Evolutionary conservation across 2,329 filamentous ascomycete genomes (phyloP).

Genomic region (Curvularia hawaiiensis): DNA sequence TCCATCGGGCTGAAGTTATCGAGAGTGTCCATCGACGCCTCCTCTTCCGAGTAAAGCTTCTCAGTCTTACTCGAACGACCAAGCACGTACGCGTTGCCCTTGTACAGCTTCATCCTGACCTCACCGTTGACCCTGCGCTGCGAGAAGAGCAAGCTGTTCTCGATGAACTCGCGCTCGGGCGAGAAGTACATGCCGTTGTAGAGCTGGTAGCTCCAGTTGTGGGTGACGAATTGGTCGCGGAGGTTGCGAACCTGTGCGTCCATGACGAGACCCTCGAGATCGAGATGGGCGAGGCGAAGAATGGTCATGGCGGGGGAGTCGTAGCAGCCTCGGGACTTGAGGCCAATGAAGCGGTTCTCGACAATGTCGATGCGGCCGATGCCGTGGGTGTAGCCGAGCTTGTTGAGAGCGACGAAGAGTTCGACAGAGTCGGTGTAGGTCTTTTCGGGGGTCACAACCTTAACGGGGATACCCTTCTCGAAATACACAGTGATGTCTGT

Average conservation of each 20-base stretch:
- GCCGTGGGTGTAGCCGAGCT: constrained; percentile 73
- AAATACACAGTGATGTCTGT: constrained; percentile 75
- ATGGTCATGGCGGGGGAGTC: constrained; percentile 58
- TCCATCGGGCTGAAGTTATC: constrained; percentile 70
- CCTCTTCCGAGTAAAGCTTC: constrained; percentile 71
- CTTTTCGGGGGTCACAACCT: constrained; percentile 64
- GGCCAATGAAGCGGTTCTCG: constrained; percentile 78
- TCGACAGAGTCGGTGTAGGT: constrained; percentile 71
- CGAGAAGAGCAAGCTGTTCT: constrained; percentile 58
- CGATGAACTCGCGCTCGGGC: constrained; percentile 72
- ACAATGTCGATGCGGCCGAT: constrained; percentile 84
- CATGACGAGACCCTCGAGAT: constrained; percentile 69
- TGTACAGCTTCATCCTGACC: constrained; percentile 69
- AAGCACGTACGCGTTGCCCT: constrained; percentile 67
- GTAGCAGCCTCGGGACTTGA: constrained; percentile 83
- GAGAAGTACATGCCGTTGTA: constrained; percentile 73
- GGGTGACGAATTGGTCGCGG: constrained; percentile 72
- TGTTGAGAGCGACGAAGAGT: constrained; percentile 74
- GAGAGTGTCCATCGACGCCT: constrained; percentile 73
- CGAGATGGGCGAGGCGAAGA: constrained; percentile 63
- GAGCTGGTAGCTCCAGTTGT: constrained; percentile 50
- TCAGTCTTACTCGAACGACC: constrained; percentile 66
- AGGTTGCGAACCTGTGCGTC: constrained; percentile 71
- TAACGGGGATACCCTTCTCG: constrained; percentile 74
- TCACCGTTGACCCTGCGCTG: constrained; percentile 50